phyloP scores from a whole-genome alignment of 768 basidiomycete species.

The Termitomyces sp. region DNA sequence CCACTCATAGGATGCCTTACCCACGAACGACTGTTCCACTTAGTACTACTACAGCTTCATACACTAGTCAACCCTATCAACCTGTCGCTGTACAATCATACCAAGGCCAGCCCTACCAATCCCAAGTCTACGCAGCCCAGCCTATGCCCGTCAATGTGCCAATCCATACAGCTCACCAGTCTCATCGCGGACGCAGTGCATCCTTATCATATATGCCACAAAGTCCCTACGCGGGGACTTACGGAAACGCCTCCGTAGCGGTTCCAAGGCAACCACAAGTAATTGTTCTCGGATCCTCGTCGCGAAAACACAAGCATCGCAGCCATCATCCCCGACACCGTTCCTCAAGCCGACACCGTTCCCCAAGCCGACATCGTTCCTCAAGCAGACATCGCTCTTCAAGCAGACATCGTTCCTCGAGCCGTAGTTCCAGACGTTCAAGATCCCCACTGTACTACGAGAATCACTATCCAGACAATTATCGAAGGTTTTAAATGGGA shows the following conservation, averaged over 20 bases:
- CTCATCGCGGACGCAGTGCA: slow-evolving; percentile 24
- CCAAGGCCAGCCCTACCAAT: not conserved
- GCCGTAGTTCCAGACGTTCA: slow-evolving; percentile 16
- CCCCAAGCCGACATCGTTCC: not conserved
- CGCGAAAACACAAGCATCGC: slow-evolving; percentile 26
- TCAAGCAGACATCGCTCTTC: not conserved
- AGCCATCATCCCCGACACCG: slow-evolving; percentile 11
- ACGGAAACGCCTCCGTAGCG: slow-evolving; percentile 15
- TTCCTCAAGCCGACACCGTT: slow-evolving; percentile 14
- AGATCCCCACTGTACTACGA: slow-evolving; percentile 14
- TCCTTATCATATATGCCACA: slow-evolving; percentile 31
- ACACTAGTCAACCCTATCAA: slow-evolving; percentile 12
- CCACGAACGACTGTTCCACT: slow-evolving; percentile 16
- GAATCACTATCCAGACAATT: slow-evolving; percentile 12
- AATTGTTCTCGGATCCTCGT: slow-evolving; percentile 21
- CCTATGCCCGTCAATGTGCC: slow-evolving; percentile 19
- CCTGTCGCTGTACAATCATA: not conserved
- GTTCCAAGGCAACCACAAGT: slow-evolving; percentile 18
- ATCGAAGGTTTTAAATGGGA: not conserved
- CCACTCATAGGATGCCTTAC: slow-evolving; percentile 21
- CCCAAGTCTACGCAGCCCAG: slow-evolving; percentile 1
- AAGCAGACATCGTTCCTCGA: not conserved
- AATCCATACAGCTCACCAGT: slow-evolving; percentile 18
- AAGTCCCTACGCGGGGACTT: slow-evolving; percentile 17
- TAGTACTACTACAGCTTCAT: slow-evolving; percentile 20